Evolutionary conservation across 306 rosid species (phyloP), one percentile per base, ranked within the genome.

Genomic region (Mimosa bimucronata): DNA sequence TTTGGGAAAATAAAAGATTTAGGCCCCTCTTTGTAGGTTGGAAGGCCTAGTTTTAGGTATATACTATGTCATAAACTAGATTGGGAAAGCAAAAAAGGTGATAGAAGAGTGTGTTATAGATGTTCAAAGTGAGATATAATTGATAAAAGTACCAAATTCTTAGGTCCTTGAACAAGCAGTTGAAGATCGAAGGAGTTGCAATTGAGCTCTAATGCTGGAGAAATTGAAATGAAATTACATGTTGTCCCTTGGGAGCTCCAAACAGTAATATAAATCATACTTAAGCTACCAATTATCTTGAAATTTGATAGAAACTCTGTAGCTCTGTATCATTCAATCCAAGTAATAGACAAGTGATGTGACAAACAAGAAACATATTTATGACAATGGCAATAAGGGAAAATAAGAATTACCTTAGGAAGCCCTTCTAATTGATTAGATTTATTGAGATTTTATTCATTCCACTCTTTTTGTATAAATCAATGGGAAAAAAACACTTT

Each of bases 391-490:
- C 65, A 23, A 58, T 0, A 25, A 7, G 6, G 16, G 6, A 58
- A 58, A 25, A 23, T 23, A 58, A 25, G 31, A 58, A 23, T 88
- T 83, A 89, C 73, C 84, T 89, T 26, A 89, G 10, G 45, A 88
- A 64, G 77, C 88, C 94, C 19, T 86, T 88, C 81, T 92, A 77
- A 88, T 48, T 85, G 9, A 73, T 41, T 79, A 11, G 29, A 57
- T 60, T 66, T 8, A 6, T 45, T 46, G 9, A 38, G 45, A 79
- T 69, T 76, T 75, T 10, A 50, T 66, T 31, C 69, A 18, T 1
- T 41, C 42, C 74, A 16, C 1, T 41, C 65, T 76, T 50, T 77
- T 76, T 73, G 55, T 62, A 58, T 80, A 28, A 10, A 29, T 45
- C 13, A 30, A 45, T 77, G 76, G 82, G 65, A 61, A 81, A 55